Evolutionary conservation across 176 grass and related monocot genomes (phyloP).

Genomic region (Rhynchospora pubera): DNA sequence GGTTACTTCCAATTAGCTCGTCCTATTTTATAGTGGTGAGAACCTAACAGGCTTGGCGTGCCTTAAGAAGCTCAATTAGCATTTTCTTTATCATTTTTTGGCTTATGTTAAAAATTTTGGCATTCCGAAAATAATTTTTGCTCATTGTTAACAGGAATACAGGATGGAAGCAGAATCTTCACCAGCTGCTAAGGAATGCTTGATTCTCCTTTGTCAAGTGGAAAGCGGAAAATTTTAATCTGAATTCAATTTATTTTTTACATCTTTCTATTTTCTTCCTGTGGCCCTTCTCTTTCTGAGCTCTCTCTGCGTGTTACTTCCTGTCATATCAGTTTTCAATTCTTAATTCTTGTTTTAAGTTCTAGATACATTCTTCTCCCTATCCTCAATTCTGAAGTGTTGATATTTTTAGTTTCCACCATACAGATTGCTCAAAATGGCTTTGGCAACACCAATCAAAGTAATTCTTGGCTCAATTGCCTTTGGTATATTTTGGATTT

Average conservation of each 20-base stretch:
- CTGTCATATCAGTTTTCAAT: not conserved
- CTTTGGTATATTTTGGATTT: slow-evolving; percentile 84
- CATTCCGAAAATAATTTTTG: not conserved
- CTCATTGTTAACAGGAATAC: slow-evolving; percentile 8
- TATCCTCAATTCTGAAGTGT: not conserved
- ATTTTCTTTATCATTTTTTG: not conserved
- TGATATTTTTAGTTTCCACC: not conserved
- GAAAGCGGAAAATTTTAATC: not conserved
- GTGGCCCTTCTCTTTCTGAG: not conserved
- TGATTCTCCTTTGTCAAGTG: not conserved
- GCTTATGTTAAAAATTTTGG: not conserved
- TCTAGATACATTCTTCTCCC: not conserved
- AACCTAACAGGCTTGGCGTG: not conserved
- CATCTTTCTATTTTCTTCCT: not conserved
- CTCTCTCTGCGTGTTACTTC: not conserved
- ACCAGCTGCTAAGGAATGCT: not conserved
- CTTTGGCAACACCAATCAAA: slow-evolving; percentile 51
- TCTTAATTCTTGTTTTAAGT: slow-evolving; percentile 1
- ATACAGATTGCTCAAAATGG: slow-evolving; percentile 29
- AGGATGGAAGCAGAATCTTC: slow-evolving; percentile 10
- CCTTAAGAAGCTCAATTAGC: not conserved
- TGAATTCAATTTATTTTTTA: not conserved
- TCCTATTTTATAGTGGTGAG: not conserved
- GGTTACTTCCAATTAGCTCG: not conserved
- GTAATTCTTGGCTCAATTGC: slow-evolving; percentile 81